Conservation (phyloP, 331 rosid genomes). For the Phaseolus coccineus region DNA sequence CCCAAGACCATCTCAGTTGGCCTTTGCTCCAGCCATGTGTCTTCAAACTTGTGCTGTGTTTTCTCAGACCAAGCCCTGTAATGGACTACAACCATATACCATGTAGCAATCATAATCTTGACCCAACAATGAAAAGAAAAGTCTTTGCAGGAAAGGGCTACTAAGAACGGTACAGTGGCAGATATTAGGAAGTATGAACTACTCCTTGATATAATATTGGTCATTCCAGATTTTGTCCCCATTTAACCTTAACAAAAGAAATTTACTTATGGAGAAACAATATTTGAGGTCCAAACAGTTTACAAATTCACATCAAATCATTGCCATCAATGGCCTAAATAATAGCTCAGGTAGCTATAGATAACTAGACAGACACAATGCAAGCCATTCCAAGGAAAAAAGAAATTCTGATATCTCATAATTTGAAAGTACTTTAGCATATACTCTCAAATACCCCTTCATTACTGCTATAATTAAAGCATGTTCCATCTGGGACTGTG, state of each 20-base stretch:
- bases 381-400: background rate
- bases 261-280: slow-evolving; percentile 7
- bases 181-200: slow-evolving; percentile 4
- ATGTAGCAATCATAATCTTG: slow-evolving; percentile 31
- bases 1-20: slow-evolving; percentile 83
- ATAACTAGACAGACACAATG: background rate
- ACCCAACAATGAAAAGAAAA: background rate
- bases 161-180: slow-evolving; percentile 11
- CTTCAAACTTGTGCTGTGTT: slow-evolving; percentile 90
- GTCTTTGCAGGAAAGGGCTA: slow-evolving; percentile 17
- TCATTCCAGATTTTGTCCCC: background rate
- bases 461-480: background rate
- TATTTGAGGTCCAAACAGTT: background rate
- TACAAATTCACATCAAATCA: slow-evolving; percentile 8
- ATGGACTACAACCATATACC: slow-evolving; percentile 62
- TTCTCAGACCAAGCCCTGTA: slow-evolving; percentile 93
- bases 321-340: background rate
- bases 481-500: slow-evolving; percentile 7
- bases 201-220: slow-evolving; percentile 1
- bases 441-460: background rate
- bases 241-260: background rate
- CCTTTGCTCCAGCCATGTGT: slow-evolving; percentile 85
- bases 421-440: background rate
- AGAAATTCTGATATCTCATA: background rate
- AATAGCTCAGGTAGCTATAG: slow-evolving; percentile 7